phyloP scores from a whole-genome alignment of 441 rosid species.

The Bocquillonia castaneifolia region DNA sequence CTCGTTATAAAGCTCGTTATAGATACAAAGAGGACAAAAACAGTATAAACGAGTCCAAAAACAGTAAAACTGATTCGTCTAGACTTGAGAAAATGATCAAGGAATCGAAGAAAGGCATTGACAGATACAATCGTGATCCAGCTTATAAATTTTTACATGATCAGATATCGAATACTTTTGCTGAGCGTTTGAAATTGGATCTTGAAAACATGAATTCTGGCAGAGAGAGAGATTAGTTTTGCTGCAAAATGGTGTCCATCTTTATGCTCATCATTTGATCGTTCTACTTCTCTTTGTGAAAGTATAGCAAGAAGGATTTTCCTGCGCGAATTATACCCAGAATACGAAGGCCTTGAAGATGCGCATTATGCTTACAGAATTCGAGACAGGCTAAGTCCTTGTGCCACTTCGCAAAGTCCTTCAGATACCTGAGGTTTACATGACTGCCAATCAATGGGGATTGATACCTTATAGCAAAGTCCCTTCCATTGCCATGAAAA shows the following conservation, averaged over 20 bases:
- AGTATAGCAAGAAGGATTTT: conserved; percentile 11
- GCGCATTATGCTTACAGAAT: conserved; percentile 1
- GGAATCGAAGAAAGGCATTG: conserved; percentile 8
- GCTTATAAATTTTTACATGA: not conserved
- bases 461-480: conserved; percentile 11
- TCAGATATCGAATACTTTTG: not conserved
- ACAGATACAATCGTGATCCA: not conserved
- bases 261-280: conserved; percentile 4
- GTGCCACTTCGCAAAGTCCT: conserved; percentile 1
- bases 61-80: no score
- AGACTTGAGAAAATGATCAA: no score
- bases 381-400: conserved; percentile 8
- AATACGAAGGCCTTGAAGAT: conserved; percentile 12
- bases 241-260: conserved; percentile 19
- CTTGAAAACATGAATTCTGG: not conserved
- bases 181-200: not conserved
- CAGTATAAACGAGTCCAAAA: no score
- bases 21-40: no score
- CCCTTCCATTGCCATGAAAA: conserved; percentile 13
- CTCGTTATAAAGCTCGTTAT: no score
- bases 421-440: conserved; percentile 9
- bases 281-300: not conserved
- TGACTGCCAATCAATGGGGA: conserved; percentile 9
- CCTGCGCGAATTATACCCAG: not conserved
- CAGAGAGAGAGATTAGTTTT: conserved; percentile 9